Conservation (phyloP, 2,329 filamentous ascomycete species). For the Beauveria australis region DNA sequence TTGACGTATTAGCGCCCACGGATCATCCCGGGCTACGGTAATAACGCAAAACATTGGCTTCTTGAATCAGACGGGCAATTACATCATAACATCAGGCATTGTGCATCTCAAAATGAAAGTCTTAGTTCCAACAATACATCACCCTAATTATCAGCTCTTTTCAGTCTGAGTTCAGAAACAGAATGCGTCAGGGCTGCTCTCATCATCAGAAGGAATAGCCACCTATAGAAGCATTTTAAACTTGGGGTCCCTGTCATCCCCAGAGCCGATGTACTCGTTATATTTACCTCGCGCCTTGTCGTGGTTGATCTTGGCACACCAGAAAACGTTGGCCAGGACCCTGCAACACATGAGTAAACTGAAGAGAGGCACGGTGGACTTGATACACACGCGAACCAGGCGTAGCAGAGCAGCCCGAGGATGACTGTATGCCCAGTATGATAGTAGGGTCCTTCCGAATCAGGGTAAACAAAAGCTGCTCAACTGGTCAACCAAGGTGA, state of each 20-base stretch:
- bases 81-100: too few relatives aligned
- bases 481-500: background rate
- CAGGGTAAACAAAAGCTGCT: slow-evolving; percentile 52
- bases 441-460: slow-evolving; percentile 46
- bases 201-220: background rate
- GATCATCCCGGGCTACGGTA: background rate
- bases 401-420: slow-evolving; percentile 49
- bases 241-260: slow-evolving; percentile 55
- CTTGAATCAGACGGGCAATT: background rate
- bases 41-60: background rate
- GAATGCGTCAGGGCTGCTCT: background rate
- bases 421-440: slow-evolving; percentile 54
- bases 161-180: too few relatives aligned
- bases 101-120: too few relatives aligned
- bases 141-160: too few relatives aligned
- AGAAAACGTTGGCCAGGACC: slow-evolving; percentile 51
- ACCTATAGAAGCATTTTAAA: slow-evolving; percentile 51
- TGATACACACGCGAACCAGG: slow-evolving; percentile 53
- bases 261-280: slow-evolving; percentile 45
- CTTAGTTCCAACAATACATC: too few relatives aligned
- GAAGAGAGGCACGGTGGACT: background rate
- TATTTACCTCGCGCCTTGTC: slow-evolving; percentile 55
- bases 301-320: slow-evolving; percentile 54
- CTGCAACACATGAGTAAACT: slow-evolving; percentile 25
- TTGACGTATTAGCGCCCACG: background rate